Evolutionary conservation across 306 rosid species (phyloP), one percentile per base, ranked within the genome.

Genomic region (Corylus americana): DNA sequence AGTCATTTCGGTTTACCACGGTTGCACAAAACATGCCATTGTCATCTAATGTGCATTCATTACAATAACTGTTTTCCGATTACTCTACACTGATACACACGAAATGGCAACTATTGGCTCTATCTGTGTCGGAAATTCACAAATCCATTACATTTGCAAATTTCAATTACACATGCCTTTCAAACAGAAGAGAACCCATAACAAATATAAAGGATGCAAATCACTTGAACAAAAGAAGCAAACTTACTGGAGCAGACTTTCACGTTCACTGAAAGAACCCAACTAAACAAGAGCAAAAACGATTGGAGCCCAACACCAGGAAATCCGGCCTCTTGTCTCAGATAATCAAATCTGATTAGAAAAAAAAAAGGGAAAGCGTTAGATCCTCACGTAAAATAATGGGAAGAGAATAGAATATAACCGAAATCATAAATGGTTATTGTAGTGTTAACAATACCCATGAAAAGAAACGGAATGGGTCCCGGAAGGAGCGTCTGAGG

Each of bases 401-500:
- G 16, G 51, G 39, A 18, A 42, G 44, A 67, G 48, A 67, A 17
- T 8, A 67, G 48, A 67, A 17, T 17, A 42, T 4, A 37, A 17
- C 11, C 25, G 22, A 18, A 9, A 59, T 20, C 5, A 25, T 59
- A 47, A 20, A n/a, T 45, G 63, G 3, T 45, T 31, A 12, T 55
- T 55, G 66, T 49, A 22, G 14, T 3, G 3, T 13, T 31, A 5
- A 4, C 55, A 62, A 54, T 42, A 70, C 76, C 62, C 31, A 67
- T 18, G 49, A 75, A 57, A 74, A 49, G 51, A 29, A 25, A 12
- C 2, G 51, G 37, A 27, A 20, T 25, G 66, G 17, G 47, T 13
- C 55, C 44, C 22, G n/a, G 11, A 50, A 53, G 37, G 69, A 10
- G 55, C 4, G 39, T 54, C 4, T 29, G 76, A 67, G 68, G 88